phyloP scores from a whole-genome alignment of 2,329 filamentous ascomycete species.

The Beauveria bassiana region DNA sequence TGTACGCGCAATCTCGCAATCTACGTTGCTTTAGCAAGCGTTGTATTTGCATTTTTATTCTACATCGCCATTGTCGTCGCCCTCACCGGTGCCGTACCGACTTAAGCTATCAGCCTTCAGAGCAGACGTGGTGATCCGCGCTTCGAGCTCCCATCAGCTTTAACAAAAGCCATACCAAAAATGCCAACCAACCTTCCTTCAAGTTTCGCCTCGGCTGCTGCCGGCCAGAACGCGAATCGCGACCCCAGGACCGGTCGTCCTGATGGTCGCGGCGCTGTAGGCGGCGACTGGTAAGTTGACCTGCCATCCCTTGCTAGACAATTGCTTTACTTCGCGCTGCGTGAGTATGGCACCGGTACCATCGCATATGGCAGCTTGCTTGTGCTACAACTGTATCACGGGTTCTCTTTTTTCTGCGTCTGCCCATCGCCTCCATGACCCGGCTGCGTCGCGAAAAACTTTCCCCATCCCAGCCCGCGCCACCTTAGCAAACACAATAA shows the following conservation, averaged over 20 bases:
- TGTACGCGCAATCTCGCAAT: slow-evolving; percentile 7
- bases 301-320: slow-evolving; percentile 10
- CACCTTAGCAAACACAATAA: background rate
- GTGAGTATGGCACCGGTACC: background rate
- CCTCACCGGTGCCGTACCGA: slow-evolving; percentile 4
- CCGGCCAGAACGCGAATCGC: slow-evolving; percentile 61
- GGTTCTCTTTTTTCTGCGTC: background rate
- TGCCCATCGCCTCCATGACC: background rate
- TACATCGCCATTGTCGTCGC: slow-evolving; percentile 7
- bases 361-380: background rate
- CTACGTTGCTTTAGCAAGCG: slow-evolving; percentile 12
- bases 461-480: background rate
- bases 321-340: slow-evolving; percentile 21
- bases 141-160: background rate
- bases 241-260: slow-evolving; percentile 51
- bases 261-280: slow-evolving; percentile 46
- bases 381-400: background rate
- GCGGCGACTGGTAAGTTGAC: slow-evolving; percentile 64
- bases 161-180: slow-evolving; percentile 16
- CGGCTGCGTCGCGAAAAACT: slow-evolving; percentile 9
- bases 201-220: slow-evolving; percentile 77
- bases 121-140: slow-evolving; percentile 8
- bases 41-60: slow-evolving; percentile 8
- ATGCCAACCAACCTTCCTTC: slow-evolving; percentile 73
- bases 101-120: slow-evolving; percentile 6